These are phyloP conservation scores for Cerioporus squamosus DNA, from an alignment of 1,284 basidiomycete species.

Conservation along the genomic window DNA sequence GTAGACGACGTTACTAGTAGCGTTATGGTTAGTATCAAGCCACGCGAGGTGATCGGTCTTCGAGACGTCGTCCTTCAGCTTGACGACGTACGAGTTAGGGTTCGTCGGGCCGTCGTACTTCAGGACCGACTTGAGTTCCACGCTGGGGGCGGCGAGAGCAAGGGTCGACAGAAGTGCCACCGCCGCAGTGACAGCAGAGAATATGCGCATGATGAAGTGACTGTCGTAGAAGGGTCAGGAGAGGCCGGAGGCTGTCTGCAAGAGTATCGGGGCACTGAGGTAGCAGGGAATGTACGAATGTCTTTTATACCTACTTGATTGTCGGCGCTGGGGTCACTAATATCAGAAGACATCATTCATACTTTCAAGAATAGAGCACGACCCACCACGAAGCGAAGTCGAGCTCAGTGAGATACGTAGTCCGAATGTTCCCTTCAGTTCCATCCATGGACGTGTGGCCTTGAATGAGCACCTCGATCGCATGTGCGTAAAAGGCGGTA, in stretches of 20 bases:
- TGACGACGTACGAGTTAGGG: constrained; percentile 55
- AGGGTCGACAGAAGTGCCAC: constrained; percentile 34
- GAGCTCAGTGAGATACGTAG: too few species aligned
- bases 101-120: constrained; percentile 36
- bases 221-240: not conserved
- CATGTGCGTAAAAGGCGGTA: too few species aligned
- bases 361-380: too few species aligned
- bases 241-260: constrained; percentile 2
- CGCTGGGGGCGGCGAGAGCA: constrained; percentile 32
- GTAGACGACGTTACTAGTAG: constrained; percentile 37
- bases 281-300: not conserved
- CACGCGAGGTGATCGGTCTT: constrained; percentile 33
- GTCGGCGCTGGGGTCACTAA: too few species aligned
- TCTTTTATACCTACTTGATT: too few species aligned
- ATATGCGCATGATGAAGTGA: constrained; percentile 32
- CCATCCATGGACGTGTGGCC: too few species aligned
- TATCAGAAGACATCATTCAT: too few species aligned
- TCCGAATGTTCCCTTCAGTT: too few species aligned
- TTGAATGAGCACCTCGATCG: too few species aligned
- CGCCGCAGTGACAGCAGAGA: constrained; percentile 29
- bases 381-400: too few species aligned
- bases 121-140: constrained; percentile 39
- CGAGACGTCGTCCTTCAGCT: constrained; percentile 57
- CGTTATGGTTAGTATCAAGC: constrained; percentile 41
- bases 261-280: constrained; percentile 16